Evolutionary conservation across 768 basidiomycete genomes (phyloP).

Genomic region (Xerocomellus amylosporus): DNA sequence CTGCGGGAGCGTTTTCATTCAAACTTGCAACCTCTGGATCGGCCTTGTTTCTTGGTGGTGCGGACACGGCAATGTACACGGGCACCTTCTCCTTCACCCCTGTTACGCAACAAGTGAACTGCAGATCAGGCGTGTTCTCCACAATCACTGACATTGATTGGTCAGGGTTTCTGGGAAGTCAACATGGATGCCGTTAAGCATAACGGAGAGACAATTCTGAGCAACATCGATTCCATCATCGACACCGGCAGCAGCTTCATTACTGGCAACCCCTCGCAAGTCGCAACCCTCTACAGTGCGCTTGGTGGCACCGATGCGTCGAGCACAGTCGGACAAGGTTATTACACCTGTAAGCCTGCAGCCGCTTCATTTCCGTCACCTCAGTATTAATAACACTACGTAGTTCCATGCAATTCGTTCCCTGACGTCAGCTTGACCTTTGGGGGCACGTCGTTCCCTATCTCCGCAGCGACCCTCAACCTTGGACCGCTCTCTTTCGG

Average conservation of each 20-base stretch:
- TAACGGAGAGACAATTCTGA: conserved; percentile 2
- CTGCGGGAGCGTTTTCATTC: conserved; percentile 43
- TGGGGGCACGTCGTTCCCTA: conserved; percentile 34
- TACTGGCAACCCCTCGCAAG: conserved; percentile 4
- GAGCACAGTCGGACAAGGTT: conserved; percentile 21
- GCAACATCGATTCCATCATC: conserved; percentile 11
- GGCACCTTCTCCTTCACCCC: conserved; percentile 40
- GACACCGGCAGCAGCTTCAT: conserved; percentile 24
- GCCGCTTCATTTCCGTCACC: neutral
- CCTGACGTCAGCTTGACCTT: conserved; percentile 36
- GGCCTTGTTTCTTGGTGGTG: conserved; percentile 54
- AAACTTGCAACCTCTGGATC: conserved; percentile 41
- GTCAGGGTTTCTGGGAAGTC: conserved; percentile 23
- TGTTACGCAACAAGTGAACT: conserved; percentile 9
- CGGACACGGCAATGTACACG: conserved; percentile 41
- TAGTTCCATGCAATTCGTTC: conserved; percentile 31
- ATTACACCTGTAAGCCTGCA: conserved; percentile 33
- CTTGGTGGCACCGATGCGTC: conserved; percentile 28
- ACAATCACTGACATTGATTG: neutral
- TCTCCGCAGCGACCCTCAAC: conserved; percentile 36
- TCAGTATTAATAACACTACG: neutral
- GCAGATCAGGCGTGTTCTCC: neutral
- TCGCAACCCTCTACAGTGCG: conserved; percentile 16
- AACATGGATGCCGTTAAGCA: conserved; percentile 5
- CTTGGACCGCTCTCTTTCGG: conserved; percentile 30